A percentile compares a stretch with the other conserved stretches of the same genome.
phyloP scores from a whole-genome alignment of 2,329 filamentous ascomycete species.

The Pseudogymnoascus sp. region DNA sequence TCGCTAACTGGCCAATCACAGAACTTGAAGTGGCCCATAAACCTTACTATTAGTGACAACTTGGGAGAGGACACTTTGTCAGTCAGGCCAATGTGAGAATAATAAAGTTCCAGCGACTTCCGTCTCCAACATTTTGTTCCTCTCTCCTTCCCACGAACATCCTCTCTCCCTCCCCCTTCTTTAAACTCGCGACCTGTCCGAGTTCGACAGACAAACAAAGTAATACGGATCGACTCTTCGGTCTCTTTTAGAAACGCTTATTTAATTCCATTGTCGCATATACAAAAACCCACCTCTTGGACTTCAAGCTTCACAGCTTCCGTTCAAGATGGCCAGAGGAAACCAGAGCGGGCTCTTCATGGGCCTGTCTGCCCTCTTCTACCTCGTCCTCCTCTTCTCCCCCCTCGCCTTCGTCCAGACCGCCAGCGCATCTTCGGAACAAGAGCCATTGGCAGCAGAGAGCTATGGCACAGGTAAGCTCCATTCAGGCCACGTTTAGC shows the following conservation, averaged over 20 bases:
- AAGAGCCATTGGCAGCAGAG: slow-evolving; percentile 54
- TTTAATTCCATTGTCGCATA: not conserved
- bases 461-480: slow-evolving; percentile 63
- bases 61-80: slow-evolving; percentile 7
- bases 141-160: slow-evolving; percentile 8
- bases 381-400: slow-evolving; percentile 81
- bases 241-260: slow-evolving; percentile 5
- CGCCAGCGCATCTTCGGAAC: slow-evolving; percentile 62
- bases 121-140: slow-evolving; percentile 16
- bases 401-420: slow-evolving; percentile 77
- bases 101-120: slow-evolving; percentile 12
- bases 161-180: slow-evolving; percentile 10
- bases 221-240: not conserved
- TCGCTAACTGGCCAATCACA: slow-evolving; percentile 3
- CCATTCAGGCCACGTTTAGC: not conserved
- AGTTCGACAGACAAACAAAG: slow-evolving; percentile 2
- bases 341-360: slow-evolving; percentile 64
- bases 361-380: slow-evolving; percentile 83
- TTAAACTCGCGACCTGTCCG: slow-evolving; percentile 1
- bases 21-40: slow-evolving; percentile 4
- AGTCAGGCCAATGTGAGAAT: slow-evolving; percentile 8
- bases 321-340: slow-evolving; percentile 46
- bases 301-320: slow-evolving; percentile 4
- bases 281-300: not conserved
- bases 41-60: slow-evolving; percentile 8